phyloP scores from a whole-genome alignment of 1,139 yeast species.

The Yamadazyma spencermartinsiae region DNA sequence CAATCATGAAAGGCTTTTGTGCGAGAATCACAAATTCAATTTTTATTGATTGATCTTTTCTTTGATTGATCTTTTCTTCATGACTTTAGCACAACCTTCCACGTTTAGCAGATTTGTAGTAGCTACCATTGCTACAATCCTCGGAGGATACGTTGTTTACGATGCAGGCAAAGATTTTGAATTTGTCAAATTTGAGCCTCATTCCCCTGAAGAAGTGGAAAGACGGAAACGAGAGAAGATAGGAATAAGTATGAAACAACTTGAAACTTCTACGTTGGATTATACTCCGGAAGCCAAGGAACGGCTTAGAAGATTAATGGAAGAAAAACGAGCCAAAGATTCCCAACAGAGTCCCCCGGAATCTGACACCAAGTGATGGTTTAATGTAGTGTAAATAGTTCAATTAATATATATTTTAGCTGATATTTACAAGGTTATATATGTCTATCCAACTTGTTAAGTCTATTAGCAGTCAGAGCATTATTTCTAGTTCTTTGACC shows the following conservation, averaged over 20 bases:
- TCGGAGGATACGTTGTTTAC: conserved; percentile 35
- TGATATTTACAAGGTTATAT: conserved; percentile 10
- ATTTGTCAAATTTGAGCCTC: conserved; percentile 41
- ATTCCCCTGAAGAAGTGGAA: conserved; percentile 41
- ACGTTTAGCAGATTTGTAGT: conserved; percentile 35
- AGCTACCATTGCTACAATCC: conserved; percentile 36
- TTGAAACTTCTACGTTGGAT: conserved; percentile 40
- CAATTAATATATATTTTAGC: conserved; percentile 1
- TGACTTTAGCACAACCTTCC: conserved; percentile 31
- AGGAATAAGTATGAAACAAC: conserved; percentile 31
- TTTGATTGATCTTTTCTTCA: background rate
- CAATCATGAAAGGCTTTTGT: background rate
- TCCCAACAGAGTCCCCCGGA: background rate
- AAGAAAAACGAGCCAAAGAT: no score
- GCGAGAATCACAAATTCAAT: background rate
- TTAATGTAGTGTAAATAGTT: conserved; percentile 2
- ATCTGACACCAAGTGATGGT: background rate
- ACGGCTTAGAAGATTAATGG: conserved; percentile 24
- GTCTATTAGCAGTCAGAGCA: conserved; percentile 83
- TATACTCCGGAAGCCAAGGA: conserved; percentile 48
- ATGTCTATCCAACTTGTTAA: conserved; percentile 73
- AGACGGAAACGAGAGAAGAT: conserved; percentile 35
- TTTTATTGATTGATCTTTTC: no score
- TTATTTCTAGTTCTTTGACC: conserved; percentile 94
- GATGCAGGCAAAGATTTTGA: conserved; percentile 43